Percentiles rank a stretch among this genome's conserved stretches.
These are phyloP conservation scores for Pyronema domesticum DNA, from an alignment of 495 filamentous ascomycete genomes.

Conservation along the genomic window DNA sequence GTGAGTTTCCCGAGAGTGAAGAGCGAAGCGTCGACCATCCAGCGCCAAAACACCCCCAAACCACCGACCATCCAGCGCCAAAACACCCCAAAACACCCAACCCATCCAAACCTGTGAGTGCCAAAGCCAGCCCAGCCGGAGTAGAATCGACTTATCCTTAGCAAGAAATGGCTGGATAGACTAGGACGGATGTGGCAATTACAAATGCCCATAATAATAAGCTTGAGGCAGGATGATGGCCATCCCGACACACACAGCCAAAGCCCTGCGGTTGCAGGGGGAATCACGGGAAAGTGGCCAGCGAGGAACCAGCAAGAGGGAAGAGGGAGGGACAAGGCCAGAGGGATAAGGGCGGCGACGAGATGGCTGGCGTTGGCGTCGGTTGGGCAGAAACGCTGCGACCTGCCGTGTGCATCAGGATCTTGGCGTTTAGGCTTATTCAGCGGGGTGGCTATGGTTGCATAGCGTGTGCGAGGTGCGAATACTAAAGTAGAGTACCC, in stretches of 20 bases:
- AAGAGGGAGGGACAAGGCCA: background rate
- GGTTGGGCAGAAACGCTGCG: too few relatives aligned
- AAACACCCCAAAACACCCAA: too few relatives aligned
- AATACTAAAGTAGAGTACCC: too few relatives aligned
- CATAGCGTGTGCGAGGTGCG: too few relatives aligned
- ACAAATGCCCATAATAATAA: background rate
- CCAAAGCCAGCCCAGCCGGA: slow-evolving; percentile 1
- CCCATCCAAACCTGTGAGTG: background rate
- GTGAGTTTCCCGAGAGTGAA: background rate
- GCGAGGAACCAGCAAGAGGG: background rate
- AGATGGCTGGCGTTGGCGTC: too few relatives aligned
- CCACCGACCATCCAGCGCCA: too few relatives aligned
- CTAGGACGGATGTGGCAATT: background rate
- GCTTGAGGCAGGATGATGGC: background rate
- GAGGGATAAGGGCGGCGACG: too few relatives aligned
- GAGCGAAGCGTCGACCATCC: background rate
- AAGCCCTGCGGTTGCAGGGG: background rate
- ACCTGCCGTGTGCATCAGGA: too few relatives aligned
- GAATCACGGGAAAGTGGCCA: background rate
- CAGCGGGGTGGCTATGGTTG: too few relatives aligned
- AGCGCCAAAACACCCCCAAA: too few relatives aligned
- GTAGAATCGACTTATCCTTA: background rate
- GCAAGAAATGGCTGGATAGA: background rate
- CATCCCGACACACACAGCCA: background rate
- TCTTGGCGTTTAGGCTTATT: too few relatives aligned